Conservation (phyloP, 495 filamentous ascomycete genomes). For the Lophiostoma macrostomum region DNA sequence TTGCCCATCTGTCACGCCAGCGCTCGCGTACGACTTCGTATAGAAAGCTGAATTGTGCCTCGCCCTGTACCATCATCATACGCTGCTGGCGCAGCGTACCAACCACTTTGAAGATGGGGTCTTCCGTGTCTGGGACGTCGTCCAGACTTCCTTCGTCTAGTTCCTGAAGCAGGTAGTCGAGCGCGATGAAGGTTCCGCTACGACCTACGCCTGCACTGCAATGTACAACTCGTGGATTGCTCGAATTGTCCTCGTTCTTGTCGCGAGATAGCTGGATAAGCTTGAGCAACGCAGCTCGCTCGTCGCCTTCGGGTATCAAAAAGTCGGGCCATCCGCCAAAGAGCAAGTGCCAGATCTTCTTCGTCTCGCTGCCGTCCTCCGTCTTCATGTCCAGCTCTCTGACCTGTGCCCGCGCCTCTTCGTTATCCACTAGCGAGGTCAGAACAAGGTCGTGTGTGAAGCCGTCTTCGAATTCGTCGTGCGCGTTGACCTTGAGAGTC, state of each 20-base stretch:
- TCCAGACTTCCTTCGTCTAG: constrained; percentile 71
- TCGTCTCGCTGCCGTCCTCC: constrained; percentile 59
- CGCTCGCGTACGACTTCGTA: constrained; percentile 81
- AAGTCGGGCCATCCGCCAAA: constrained; percentile 96
- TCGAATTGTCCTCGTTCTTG: constrained; percentile 56
- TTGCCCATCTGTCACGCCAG: constrained; percentile 44
- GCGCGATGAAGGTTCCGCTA: constrained; percentile 90
- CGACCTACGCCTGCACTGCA: constrained; percentile 94
- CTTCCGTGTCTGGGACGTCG: constrained; percentile 42
- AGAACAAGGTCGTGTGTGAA: constrained; percentile 56
- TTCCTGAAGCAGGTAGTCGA: constrained; percentile 84
- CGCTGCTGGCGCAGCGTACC: constrained; percentile 81
- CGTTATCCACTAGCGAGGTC: constrained; percentile 46
- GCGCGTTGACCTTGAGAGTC: constrained; percentile 52
- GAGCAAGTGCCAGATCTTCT: constrained; percentile 81
- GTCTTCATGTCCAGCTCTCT: constrained; percentile 55
- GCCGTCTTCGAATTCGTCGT: constrained; percentile 61
- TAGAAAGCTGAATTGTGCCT: constrained; percentile 81
- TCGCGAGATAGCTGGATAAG: constrained; percentile 72
- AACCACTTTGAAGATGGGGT: constrained; percentile 71
- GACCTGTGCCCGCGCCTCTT: constrained; percentile 52
- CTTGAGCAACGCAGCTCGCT: constrained; percentile 73
- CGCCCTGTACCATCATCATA: constrained; percentile 93
- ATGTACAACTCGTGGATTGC: constrained; percentile 84
- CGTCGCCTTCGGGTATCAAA: constrained; percentile 74